phyloP scores from a whole-genome alignment of 176 grass and related monocot genomes.

The Oryza australiensis region DNA sequence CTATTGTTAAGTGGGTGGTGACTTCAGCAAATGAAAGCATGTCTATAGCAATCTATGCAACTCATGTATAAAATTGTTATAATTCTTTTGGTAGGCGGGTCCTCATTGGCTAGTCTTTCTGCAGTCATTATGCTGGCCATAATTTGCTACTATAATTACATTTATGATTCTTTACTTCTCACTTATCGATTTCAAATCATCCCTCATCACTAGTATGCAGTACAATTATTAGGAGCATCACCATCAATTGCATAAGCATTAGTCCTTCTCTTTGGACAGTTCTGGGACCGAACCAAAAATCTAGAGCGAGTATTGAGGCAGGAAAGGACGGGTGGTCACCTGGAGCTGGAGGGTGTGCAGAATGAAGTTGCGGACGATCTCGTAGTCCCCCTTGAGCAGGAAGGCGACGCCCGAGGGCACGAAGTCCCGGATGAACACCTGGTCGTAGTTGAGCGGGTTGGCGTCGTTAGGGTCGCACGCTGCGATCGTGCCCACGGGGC shows the following conservation, averaged over 20 bases:
- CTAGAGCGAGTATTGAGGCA: not conserved
- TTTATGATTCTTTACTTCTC: not conserved
- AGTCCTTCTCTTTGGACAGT: not conserved
- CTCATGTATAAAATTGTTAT: not conserved
- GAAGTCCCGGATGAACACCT: slow-evolving; percentile 90
- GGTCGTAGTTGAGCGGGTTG: slow-evolving; percentile 84
- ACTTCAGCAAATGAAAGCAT: not conserved
- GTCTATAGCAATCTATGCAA: not conserved
- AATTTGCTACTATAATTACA: not conserved
- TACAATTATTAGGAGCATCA: not conserved
- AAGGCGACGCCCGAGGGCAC: slow-evolving; percentile 87
- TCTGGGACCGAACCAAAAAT: not conserved
- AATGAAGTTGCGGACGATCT: slow-evolving; percentile 92
- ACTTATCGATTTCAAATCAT: not conserved
- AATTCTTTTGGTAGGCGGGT: not conserved
- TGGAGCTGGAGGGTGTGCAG: slow-evolving; percentile 95
- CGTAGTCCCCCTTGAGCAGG: slow-evolving; percentile 86
- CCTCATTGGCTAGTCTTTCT: not conserved
- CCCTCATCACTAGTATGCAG: no score
- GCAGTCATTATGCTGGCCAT: not conserved
- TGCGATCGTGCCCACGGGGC: slow-evolving; percentile 84
- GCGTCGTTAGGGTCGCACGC: slow-evolving; percentile 76
- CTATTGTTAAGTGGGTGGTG: not conserved
- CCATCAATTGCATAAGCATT: not conserved
- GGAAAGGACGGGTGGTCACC: slow-evolving; percentile 26